Base-by-base conservation (phyloP, 2,329 filamentous ascomycete genomes). In the Scedosporium minutisporum region DNA sequence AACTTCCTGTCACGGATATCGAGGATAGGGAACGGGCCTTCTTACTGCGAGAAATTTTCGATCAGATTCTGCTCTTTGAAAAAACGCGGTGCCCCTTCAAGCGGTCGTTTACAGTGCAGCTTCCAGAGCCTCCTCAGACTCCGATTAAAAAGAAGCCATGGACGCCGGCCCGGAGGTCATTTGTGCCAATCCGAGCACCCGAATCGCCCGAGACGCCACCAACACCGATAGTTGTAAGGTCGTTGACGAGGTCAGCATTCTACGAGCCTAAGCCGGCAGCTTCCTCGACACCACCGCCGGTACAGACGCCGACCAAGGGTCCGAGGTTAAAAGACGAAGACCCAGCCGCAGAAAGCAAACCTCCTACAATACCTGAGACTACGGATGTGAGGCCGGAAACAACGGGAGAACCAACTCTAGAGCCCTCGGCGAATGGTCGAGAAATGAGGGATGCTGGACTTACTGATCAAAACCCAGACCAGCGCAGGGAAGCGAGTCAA, bases 1-100 rank as follows among this genome's bases (percentile, higher is more conserved):
- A 97, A 71, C 76, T 97, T 5, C 90, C 91, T 0, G 82, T 85
- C 16, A 79, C 80, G 42, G 83, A 83, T 0, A 38, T 64, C 1
- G 67, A 71, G 61, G 69, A 75, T 41, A 79, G 82, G 66, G 75
- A 78, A 53, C 82, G 84, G 66, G 86, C 90, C 4, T 80, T 83
- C 62, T 80, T 86, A 42, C 78, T 96, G 66, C 90, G 90, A 69
- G 77, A 78, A 10, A 87, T 91, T 7, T 75, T 96, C 29, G 82
- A 82, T 61, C 85, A 86, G 65, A 85, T 96, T 14, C 78, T 96
- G 57, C 87, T 89, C 66, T 96, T 95, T 70, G 93, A 97, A 73
- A 90, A 90, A 70, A 96, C 93, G 0, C 83, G 87, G 55, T 96
- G 92, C 72, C 93, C 93, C 0, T 96, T 97, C 72, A 82, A 87